Percentiles rank a stretch among this genome's conserved stretches.
These are phyloP conservation scores for Paraleonurus japonicus DNA, from an alignment of 257 asterid species.

Conservation along the genomic window DNA sequence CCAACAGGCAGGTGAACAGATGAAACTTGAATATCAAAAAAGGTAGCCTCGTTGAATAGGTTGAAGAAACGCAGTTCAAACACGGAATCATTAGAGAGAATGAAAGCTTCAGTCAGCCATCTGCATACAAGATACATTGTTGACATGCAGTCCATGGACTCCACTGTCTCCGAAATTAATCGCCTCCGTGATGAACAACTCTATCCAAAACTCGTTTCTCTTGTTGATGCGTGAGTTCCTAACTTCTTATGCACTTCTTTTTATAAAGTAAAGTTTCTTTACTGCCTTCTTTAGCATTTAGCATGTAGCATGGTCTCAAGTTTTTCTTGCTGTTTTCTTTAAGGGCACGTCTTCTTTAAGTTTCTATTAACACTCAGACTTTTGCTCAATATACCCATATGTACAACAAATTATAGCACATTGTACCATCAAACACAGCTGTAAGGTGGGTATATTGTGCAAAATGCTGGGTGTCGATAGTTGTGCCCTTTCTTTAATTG, in stretches of 20 bases:
- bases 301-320: neutral
- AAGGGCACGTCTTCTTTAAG: too few relatives aligned
- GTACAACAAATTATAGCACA: too few relatives aligned
- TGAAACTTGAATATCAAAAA: constrained; percentile 90
- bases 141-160: constrained; percentile 99
- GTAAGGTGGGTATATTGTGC: too few relatives aligned
- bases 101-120: constrained; percentile 97
- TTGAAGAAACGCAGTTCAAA: constrained; percentile 76
- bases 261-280: constrained; percentile 11
- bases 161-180: constrained; percentile 91
- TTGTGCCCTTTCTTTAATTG: neutral
- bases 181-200: constrained; percentile 84
- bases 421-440: too few relatives aligned
- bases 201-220: constrained; percentile 78
- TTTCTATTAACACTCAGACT: too few relatives aligned
- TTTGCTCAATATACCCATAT: too few relatives aligned
- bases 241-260: constrained; percentile 22
- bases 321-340: neutral
- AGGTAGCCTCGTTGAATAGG: constrained; percentile 76
- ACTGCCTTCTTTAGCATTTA: neutral
- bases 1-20: constrained; percentile 85
- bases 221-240: constrained; percentile 84
- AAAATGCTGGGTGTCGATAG: too few relatives aligned
- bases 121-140: constrained; percentile 96
- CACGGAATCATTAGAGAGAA: constrained; percentile 75